These are phyloP conservation scores for Zygosaccharomyces rouxii DNA, from an alignment of 805 yeast genomes.

Conservation along the genomic window DNA sequence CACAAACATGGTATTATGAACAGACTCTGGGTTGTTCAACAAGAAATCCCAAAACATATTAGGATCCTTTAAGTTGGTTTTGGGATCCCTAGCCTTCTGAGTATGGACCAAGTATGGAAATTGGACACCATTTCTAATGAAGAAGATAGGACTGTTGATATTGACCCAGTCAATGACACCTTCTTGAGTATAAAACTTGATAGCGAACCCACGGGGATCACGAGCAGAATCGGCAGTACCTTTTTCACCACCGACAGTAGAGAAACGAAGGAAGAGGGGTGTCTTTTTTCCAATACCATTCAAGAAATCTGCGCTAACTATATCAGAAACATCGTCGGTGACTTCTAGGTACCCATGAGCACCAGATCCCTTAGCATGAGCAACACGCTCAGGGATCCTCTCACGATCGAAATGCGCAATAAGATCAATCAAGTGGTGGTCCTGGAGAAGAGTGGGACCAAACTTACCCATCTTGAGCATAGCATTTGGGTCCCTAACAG, in stretches of 20 bases:
- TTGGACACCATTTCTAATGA: constrained; percentile 51
- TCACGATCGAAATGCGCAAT: constrained; percentile 54
- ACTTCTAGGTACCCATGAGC: constrained; percentile 52
- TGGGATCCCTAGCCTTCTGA: constrained; percentile 52
- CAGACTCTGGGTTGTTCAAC: constrained; percentile 63
- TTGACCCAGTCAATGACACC: constrained; percentile 59
- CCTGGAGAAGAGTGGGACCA: constrained; percentile 53
- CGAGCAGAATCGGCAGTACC: constrained; percentile 54
- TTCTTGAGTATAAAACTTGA: constrained; percentile 53
- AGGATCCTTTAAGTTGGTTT: constrained; percentile 71
- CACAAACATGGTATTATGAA: constrained; percentile 68
- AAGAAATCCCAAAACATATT: constrained; percentile 80
- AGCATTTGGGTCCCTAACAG: constrained; percentile 19
- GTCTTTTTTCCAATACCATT: constrained; percentile 34
- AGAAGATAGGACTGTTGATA: constrained; percentile 58
- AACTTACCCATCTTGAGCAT: constrained; percentile 13
- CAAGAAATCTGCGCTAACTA: constrained; percentile 37
- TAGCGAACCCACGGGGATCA: constrained; percentile 58
- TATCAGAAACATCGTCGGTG: constrained; percentile 48
- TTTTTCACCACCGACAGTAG: constrained; percentile 57
- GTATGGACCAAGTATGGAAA: constrained; percentile 55
- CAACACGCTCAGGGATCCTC: constrained; percentile 53
- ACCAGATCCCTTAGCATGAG: constrained; percentile 58
- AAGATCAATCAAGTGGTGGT: constrained; percentile 48
- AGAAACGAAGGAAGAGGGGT: constrained; percentile 42